These are phyloP conservation scores for Citrus australasica DNA, from an alignment of 345 rosid genomes.

Conservation along the genomic window DNA sequence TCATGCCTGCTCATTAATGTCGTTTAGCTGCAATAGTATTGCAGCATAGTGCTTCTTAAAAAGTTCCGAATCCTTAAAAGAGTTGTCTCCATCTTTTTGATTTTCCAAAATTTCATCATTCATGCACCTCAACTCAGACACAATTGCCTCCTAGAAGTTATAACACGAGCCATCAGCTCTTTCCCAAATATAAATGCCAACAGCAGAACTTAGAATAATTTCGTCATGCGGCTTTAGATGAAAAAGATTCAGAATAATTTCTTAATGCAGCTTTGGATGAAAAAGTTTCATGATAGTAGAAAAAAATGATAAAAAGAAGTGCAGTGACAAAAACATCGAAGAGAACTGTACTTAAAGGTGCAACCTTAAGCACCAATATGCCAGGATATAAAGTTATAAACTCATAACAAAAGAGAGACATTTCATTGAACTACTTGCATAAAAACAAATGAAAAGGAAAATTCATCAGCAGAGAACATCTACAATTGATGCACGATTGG, in stretches of 20 bases:
- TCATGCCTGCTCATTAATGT: conserved; percentile 74
- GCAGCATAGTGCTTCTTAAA: conserved; percentile 84
- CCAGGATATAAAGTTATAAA: neutral
- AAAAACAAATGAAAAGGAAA: neutral
- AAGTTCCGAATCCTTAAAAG: conserved; percentile 58
- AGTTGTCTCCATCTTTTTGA: conserved; percentile 50
- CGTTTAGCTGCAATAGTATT: conserved; percentile 60
- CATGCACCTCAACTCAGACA: conserved; percentile 67
- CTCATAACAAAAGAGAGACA: neutral
- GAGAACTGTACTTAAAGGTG: neutral
- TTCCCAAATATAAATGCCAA: conserved; percentile 3
- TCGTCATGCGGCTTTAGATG: neutral
- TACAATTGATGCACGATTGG: conserved; percentile 7
- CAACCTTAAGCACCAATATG: neutral
- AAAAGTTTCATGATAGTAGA: neutral
- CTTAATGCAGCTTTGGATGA: neutral
- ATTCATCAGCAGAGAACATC: neutral
- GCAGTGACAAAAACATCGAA: neutral
- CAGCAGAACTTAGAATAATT: conserved; percentile 11
- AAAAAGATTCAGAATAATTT: neutral
- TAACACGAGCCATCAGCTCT: conserved; percentile 25
- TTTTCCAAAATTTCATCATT: conserved; percentile 60
- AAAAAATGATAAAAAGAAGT: neutral
- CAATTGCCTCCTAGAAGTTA: conserved; percentile 58
- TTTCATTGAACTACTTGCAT: neutral